These are phyloP conservation scores for Blastobotrys ciferrii DNA, from an alignment of 1,139 yeast genomes.

Conservation along the genomic window DNA sequence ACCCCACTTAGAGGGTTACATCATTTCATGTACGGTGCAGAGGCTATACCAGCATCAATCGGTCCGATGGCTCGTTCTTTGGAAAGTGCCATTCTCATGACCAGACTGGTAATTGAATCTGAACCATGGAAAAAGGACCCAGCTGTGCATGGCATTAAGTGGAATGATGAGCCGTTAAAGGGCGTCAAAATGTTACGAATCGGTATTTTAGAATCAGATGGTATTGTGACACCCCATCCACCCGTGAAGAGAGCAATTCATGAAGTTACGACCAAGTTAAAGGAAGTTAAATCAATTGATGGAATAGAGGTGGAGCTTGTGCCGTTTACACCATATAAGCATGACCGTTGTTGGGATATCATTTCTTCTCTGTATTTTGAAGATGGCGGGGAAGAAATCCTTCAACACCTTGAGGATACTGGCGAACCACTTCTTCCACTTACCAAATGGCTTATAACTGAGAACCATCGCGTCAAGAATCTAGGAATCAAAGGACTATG, in stretches of 20 bases:
- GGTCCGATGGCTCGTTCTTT: constrained; percentile 22
- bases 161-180: constrained; percentile 39
- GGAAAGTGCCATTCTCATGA: constrained; percentile 37
- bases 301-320: constrained; percentile 39
- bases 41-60: constrained; percentile 30
- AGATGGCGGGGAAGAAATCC: constrained; percentile 48
- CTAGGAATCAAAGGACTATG: constrained; percentile 37
- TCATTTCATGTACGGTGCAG: constrained; percentile 52
- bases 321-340: constrained; percentile 45
- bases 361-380: constrained; percentile 45
- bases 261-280: constrained; percentile 34
- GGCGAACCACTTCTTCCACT: constrained; percentile 47
- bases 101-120: constrained; percentile 50
- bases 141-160: constrained; percentile 45
- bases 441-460: constrained; percentile 29
- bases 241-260: constrained; percentile 47
- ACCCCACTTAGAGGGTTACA: constrained; percentile 43
- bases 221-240: constrained; percentile 43
- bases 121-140: constrained; percentile 61
- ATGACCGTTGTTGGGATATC: constrained; percentile 38
- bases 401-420: constrained; percentile 34
- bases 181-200: constrained; percentile 15
- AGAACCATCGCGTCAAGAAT: constrained; percentile 23
- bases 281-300: constrained; percentile 32
- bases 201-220: constrained; percentile 21